These are phyloP conservation scores for Pythium periplocum DNA, from an alignment of 352 stramenopile genomes.

Conservation along the genomic window DNA sequence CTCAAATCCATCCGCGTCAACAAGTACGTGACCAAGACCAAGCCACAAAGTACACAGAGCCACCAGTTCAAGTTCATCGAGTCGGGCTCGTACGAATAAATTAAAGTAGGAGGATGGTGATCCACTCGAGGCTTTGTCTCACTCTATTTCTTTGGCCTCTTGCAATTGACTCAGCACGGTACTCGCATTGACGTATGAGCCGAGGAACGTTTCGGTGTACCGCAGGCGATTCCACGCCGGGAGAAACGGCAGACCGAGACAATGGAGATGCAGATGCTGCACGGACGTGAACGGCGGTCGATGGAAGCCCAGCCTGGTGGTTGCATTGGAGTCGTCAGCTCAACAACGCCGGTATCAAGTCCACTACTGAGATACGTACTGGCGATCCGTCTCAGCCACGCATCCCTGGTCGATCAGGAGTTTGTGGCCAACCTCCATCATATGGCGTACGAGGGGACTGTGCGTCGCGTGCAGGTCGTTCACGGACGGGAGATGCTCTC, in stretches of 20 bases:
- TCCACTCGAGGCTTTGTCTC: not conserved
- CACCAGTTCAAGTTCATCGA: conserved; percentile 86
- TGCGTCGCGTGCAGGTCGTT: conserved; percentile 40
- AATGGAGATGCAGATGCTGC: conserved; percentile 71
- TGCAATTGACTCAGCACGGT: conserved; percentile 27
- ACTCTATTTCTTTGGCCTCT: not conserved
- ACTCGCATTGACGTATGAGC: conserved; percentile 54
- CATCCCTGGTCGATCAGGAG: conserved; percentile 41
- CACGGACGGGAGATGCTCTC: conserved; percentile 51
- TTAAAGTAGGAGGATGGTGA: conserved; percentile 6
- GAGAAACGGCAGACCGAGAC: conserved; percentile 54
- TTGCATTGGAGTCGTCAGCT: not conserved
- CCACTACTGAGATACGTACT: conserved; percentile 17
- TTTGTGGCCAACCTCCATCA: conserved; percentile 38
- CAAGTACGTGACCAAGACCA: conserved; percentile 82
- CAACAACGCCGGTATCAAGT: too few relatives aligned
- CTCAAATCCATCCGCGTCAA: conserved; percentile 81
- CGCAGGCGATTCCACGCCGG: conserved; percentile 57
- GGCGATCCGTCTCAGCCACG: conserved; percentile 13
- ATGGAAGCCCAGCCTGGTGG: conserved; percentile 62
- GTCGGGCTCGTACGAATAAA: conserved; percentile 61
- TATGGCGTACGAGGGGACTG: conserved; percentile 33
- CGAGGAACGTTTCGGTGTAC: conserved; percentile 47
- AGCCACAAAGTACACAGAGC: conserved; percentile 69
- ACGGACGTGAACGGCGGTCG: conserved; percentile 64